phyloP scores from a whole-genome alignment of 139 green algal species.

The Protoeuglena noctilucae region DNA sequence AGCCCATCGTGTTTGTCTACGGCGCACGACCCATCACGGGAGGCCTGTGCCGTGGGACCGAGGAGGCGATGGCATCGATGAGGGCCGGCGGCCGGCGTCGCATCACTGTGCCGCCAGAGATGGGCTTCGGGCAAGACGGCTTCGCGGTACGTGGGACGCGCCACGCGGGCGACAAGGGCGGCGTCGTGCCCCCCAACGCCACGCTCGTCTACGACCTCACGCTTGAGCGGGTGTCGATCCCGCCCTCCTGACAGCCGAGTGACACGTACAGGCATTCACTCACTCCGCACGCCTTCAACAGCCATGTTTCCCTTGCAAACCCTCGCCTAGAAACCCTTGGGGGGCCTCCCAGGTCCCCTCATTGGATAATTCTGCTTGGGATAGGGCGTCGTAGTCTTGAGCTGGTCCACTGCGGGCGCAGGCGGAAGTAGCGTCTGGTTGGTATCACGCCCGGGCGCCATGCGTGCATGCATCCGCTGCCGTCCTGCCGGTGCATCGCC shows the following conservation, averaged over 20 bases:
- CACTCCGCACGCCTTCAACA: no score
- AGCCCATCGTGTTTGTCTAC: constrained; percentile 65
- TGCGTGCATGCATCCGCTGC: no score
- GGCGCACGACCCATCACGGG: constrained; percentile 47
- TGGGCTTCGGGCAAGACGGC: constrained; percentile 56
- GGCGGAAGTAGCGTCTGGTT: no score
- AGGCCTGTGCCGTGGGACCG: constrained; percentile 46
- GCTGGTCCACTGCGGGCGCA: no score
- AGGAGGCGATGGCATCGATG: constrained; percentile 59
- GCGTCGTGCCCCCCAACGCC: constrained; percentile 37
- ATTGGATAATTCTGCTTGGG: no score
- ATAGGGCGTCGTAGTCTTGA: no score
- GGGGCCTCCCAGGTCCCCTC: no score
- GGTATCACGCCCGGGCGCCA: no score
- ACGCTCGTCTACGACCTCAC: constrained; percentile 54
- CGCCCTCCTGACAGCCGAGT: constrained; percentile 35
- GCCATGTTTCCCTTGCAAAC: no score
- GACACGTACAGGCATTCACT: no score
- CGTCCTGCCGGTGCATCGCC: no score
- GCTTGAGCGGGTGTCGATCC: constrained; percentile 53
- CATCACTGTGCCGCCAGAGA: constrained; percentile 42
- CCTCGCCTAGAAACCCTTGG: no score
- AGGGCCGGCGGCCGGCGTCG: constrained; percentile 41
- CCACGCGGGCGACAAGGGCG: constrained; percentile 58
- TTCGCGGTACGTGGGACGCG: constrained; percentile 40